phyloP scores from a whole-genome alignment of 305 asterid genomes.

The Coffea humblotiana region DNA sequence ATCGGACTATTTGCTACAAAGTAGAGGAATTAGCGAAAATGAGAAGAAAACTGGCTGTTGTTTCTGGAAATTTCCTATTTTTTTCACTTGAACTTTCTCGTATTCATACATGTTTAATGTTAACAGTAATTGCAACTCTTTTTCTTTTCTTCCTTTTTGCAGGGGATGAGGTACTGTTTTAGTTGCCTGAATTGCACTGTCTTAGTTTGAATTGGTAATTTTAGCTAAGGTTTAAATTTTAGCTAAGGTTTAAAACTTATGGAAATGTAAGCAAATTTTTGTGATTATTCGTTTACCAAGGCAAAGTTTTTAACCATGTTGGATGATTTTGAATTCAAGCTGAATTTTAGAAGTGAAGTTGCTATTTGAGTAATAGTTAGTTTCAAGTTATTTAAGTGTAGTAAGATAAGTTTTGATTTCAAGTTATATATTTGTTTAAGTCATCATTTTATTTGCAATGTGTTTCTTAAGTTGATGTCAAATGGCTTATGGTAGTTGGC shows the following conservation, averaged over 20 bases:
- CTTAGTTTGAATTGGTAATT: neutral
- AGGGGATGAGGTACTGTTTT: constrained; percentile 86
- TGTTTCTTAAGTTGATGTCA: too few relatives aligned
- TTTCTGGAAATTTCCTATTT: neutral
- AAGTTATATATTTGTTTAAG: too few relatives aligned
- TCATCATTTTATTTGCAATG: too few relatives aligned
- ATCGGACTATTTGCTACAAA: neutral
- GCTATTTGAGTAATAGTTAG: too few relatives aligned
- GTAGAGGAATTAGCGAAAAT: neutral
- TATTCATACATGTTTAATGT: neutral
- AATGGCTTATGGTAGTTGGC: too few relatives aligned
- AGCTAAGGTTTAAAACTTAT: neutral
- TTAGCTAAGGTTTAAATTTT: neutral
- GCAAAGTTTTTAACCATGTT: too few relatives aligned
- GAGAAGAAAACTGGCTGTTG: too few relatives aligned
- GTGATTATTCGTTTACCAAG: neutral
- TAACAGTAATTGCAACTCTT: constrained; percentile 8
- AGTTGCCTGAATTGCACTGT: neutral
- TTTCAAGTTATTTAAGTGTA: too few relatives aligned
- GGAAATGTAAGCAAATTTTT: neutral
- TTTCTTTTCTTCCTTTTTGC: constrained; percentile 30
- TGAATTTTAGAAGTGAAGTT: too few relatives aligned
- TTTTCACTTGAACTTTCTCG: neutral
- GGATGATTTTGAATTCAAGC: too few relatives aligned
- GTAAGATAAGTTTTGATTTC: too few relatives aligned